A percentile compares a stretch with the other conserved stretches of the same genome.
Conservation (phyloP, 768 basidiomycete genomes). For the Leccinum arenicola region DNA sequence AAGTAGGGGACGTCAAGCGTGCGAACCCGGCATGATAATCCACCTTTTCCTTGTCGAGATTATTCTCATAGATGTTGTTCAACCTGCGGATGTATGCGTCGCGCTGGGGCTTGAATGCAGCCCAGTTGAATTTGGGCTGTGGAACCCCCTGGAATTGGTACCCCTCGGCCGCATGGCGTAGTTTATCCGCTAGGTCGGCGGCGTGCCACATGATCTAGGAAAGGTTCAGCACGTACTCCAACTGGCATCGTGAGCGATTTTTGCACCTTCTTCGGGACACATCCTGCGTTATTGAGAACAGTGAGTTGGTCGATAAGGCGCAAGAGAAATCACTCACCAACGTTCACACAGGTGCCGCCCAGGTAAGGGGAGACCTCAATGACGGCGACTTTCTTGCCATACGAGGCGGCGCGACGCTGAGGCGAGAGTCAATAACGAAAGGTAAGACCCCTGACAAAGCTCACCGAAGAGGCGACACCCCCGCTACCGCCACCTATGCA, state of each 20-base stretch:
- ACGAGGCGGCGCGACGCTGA: conserved; percentile 85
- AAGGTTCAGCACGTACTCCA: background rate
- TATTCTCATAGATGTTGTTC: conserved; percentile 89
- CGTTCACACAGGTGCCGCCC: conserved; percentile 98
- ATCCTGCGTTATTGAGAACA: conserved; percentile 50
- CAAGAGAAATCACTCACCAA: conserved; percentile 56
- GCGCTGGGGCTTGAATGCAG: conserved; percentile 85
- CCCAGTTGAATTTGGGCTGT: conserved; percentile 80
- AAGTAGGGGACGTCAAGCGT: conserved; percentile 62
- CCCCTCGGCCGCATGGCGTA: conserved; percentile 68
- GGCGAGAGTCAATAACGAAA: background rate
- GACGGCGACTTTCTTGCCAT: conserved; percentile 91
- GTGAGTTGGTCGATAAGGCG: conserved; percentile 2
- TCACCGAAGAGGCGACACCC: conserved; percentile 82
- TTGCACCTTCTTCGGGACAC: conserved; percentile 92
- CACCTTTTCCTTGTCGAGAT: conserved; percentile 83
- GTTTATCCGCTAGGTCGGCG: conserved; percentile 83
- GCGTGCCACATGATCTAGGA: conserved; percentile 96
- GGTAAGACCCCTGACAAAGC: conserved; percentile 23
- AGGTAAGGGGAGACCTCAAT: conserved; percentile 73
- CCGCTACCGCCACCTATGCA: conserved; percentile 94
- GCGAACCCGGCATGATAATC: conserved; percentile 83
- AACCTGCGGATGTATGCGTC: conserved; percentile 91
- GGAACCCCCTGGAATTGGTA: conserved; percentile 67
- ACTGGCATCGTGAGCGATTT: background rate